Conservation (phyloP, 2,329 filamentous ascomycete genomes). For the Botryotinia calthae region DNA sequence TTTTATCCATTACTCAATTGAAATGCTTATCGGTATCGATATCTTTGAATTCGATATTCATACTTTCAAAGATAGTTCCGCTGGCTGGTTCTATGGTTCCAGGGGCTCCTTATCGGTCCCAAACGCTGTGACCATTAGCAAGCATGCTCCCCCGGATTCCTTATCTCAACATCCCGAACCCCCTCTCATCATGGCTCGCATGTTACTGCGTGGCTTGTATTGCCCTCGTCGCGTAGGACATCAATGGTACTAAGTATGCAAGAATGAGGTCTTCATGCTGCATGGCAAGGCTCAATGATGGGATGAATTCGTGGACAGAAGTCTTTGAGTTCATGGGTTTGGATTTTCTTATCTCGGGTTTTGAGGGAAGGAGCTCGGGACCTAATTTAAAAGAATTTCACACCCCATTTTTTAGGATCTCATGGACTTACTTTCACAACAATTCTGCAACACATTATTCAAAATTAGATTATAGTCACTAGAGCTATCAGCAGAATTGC, state of each 20-base stretch:
- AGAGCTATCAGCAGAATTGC: not conserved
- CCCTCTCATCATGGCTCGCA: not conserved
- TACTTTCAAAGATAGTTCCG: not conserved
- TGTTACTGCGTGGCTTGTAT: not conserved
- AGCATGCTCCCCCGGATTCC: conserved; percentile 14
- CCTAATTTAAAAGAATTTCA: conserved; percentile 10
- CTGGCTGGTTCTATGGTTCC: not conserved
- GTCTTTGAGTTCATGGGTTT: not conserved
- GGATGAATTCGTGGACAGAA: not conserved
- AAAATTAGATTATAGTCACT: not conserved
- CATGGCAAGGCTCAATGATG: not conserved
- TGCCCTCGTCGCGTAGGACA: not conserved
- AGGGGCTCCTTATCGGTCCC: conserved; percentile 4
- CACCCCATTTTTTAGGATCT: not conserved
- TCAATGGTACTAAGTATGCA: not conserved
- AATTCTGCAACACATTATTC: not conserved
- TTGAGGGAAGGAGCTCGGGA: not conserved
- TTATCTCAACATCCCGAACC: conserved; percentile 16
- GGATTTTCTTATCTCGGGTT: conserved; percentile 4
- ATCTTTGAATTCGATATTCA: not conserved
- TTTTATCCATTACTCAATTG: conserved; percentile 1
- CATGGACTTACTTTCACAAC: not conserved
- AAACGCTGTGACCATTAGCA: conserved; percentile 1
- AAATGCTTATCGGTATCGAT: not conserved
- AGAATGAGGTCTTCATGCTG: not conserved